Conservation (phyloP, 306 rosid genomes). For the Dryas alaskensis region DNA sequence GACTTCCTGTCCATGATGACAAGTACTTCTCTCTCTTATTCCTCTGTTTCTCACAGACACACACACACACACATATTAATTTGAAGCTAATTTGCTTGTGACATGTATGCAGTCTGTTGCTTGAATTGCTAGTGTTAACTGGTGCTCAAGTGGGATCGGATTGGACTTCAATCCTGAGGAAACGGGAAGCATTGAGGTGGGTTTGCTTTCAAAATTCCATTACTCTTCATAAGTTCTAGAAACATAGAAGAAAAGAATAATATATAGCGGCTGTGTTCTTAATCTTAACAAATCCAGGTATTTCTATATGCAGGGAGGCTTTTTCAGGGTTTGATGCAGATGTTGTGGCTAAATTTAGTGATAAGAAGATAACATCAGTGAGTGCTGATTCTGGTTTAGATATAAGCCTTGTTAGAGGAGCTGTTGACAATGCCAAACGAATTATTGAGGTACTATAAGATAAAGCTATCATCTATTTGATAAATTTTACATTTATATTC, state of each 20-base stretch:
- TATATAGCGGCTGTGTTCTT: neutral
- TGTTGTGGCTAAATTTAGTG: slow-evolving; percentile 54
- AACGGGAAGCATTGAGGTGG: slow-evolving; percentile 69
- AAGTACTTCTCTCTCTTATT: slow-evolving; percentile 43
- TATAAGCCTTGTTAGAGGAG: slow-evolving; percentile 61
- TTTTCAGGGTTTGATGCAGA: slow-evolving; percentile 81
- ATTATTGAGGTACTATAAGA: slow-evolving; percentile 53
- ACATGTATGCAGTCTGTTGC: slow-evolving; percentile 45
- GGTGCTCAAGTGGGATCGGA: slow-evolving; percentile 87
- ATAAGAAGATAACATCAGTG: slow-evolving; percentile 55
- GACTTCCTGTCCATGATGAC: slow-evolving; percentile 91
- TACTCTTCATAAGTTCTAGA: neutral
- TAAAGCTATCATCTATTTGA: neutral
- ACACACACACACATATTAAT: neutral
- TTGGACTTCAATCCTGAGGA: slow-evolving; percentile 81
- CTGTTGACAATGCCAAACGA: slow-evolving; percentile 70
- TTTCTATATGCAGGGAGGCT: slow-evolving; percentile 48
- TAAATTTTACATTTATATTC: neutral
- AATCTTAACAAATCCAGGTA: neutral
- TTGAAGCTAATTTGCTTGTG: neutral
- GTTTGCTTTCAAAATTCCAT: slow-evolving; percentile 4
- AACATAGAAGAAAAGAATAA: neutral
- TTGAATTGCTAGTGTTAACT: slow-evolving; percentile 64
- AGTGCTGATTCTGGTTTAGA: slow-evolving; percentile 53
- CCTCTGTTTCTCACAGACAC: neutral